Base-by-base conservation (phyloP, 164 flowering plant species). In the Warburgia ugandensis region DNA sequence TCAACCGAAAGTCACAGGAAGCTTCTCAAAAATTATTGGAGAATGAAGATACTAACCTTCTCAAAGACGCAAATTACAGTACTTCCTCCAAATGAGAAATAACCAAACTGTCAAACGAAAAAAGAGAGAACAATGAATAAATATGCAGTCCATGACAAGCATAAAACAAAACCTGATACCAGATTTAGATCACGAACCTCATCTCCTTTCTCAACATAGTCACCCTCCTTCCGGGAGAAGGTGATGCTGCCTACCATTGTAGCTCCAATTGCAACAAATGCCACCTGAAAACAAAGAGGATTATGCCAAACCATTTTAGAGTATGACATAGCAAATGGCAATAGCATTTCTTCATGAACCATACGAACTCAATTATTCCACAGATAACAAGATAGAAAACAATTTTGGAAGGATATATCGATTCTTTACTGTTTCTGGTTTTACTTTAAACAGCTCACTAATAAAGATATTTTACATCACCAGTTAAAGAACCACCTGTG, bases 231-330 rank as follows among this genome's bases (percentile, higher is more conserved):
- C 60, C 69, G 88, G 13, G 70, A 9, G 49, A 92, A 88, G 23
- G 86, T 76, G 56, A 92, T 88, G 73, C 94, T 92, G 43, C 96
- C 96, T 45, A 92, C 96, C 99, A 92, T 92, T 1, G 99, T 92
- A 48, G 99, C 99, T 52, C 95, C 99, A 67, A 88, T 78, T 30
- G 99, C 94, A 62, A 92, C 80, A 73, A 87, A 80, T 47, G 96
- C 99, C 43, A 92, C 95, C 99, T 92, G 77, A 56, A 77, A 32
- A 37, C 42, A 45, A 31, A 51, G 19, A 6, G 20, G 43, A 39
- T 39, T 16, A 39, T 39, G 13, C 6, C 19, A 16, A 39, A 1
- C 3, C 2, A 6, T 39, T 39, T 5, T n/a, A n/a, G n/a, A n/a
- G n/a, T n/a, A n/a, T n/a, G n/a, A n/a, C n/a, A n/a, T n/a, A n/a